phyloP scores from a whole-genome alignment of 2,329 filamentous ascomycete species.

The Macrophomina tecta region DNA sequence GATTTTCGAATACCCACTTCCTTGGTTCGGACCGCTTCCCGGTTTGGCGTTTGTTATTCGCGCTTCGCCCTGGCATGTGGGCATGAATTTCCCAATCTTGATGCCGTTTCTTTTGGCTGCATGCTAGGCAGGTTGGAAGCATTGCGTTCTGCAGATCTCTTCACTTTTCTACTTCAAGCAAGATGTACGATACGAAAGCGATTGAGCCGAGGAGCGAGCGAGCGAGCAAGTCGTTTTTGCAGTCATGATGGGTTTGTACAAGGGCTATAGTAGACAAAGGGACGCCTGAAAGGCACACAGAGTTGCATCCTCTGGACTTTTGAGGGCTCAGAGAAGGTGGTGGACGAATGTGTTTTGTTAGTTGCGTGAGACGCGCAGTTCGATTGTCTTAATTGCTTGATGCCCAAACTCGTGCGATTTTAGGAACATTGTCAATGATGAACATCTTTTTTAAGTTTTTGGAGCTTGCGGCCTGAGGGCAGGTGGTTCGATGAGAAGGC shows the following conservation, averaged over 20 bases:
- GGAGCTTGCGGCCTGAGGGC: background rate
- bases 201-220: background rate
- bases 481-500: slow-evolving; percentile 9
- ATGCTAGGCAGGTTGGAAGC: slow-evolving; percentile 25
- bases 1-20: slow-evolving; percentile 29
- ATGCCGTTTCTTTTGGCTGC: slow-evolving; percentile 24
- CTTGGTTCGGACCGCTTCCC: slow-evolving; percentile 27
- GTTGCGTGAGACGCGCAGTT: background rate
- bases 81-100: slow-evolving; percentile 17
- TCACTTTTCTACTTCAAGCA: slow-evolving; percentile 10
- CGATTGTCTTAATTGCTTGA: background rate
- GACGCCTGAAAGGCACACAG: background rate
- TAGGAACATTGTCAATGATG: slow-evolving; percentile 22
- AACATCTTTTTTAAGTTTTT: slow-evolving; percentile 20
- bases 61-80: slow-evolving; percentile 2
- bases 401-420: slow-evolving; percentile 5
- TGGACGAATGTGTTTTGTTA: background rate
- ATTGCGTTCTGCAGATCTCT: slow-evolving; percentile 24
- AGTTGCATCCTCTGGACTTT: background rate
- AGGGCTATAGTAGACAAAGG: slow-evolving; percentile 3
- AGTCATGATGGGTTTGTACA: slow-evolving; percentile 15
- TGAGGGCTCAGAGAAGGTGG: background rate
- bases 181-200: slow-evolving; percentile 25
- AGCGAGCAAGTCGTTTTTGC: slow-evolving; percentile 11
- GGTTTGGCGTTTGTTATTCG: slow-evolving; percentile 28